Evolutionary conservation across 2,329 filamentous ascomycete species (phyloP), one percentile per base, ranked within the genome.

Genomic region (Aspergillus fijiensis): DNA sequence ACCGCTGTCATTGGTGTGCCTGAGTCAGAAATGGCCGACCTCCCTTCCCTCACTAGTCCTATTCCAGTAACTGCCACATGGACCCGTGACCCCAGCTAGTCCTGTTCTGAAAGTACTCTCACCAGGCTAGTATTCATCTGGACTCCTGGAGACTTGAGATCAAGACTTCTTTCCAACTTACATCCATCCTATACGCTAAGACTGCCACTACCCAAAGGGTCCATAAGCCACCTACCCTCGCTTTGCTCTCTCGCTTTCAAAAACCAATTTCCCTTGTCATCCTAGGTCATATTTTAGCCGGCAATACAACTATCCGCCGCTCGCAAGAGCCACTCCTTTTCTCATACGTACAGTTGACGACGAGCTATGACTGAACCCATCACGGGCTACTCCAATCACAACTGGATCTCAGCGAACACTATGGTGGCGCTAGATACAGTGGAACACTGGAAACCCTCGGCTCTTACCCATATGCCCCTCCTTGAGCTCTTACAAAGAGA

Each of bases 1-100:
- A 27, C 4, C 49, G 4, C 23, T 51, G 14, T 61, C 57, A 65
- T 66, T 66, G 64, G 64, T 63, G 64, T 66, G 57, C 64, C 64
- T 66, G 64, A 55, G 27, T 14, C 29, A 33, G 19, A 14, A 16
- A 19, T 10, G 27, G 27, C n/a, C 53, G 42, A 55, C 53, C 42
- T 7, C n/a, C 0, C 42, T 31, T 51, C 51, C 57, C 54, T 33
- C 60, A 50, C 62, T 64, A 61, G n/a, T n/a, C 54, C 25, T 4
- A 9, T 47, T 51, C 23, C 33, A 35, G 52, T 21, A 53, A 57
- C 48, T 49, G 39, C 59, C 27, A 51, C 23, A 51, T 49, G 14
- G 9, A 19, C 19, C 27, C 27, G 27, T 29, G 33, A 35, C 27
- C 27, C 27, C 7, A 12, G 4, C 55, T 39, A 58, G 14, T 27